Evolutionary conservation across 106 monocot genomes (phyloP).

Genomic region (Posidonia australis): DNA sequence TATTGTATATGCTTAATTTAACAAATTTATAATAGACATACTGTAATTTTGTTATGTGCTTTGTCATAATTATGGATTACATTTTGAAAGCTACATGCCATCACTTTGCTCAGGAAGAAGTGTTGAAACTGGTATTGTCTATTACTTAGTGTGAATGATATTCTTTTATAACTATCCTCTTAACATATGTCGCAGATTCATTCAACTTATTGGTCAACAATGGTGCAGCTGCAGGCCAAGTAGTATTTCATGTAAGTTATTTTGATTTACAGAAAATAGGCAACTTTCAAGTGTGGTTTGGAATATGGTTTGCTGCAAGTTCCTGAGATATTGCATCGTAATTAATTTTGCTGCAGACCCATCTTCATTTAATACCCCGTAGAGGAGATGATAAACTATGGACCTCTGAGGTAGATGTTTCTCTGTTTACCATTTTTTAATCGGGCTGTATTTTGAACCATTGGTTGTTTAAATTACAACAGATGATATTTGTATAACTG

Average conservation of each 20-base stretch:
- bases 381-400: slow-evolving; percentile 70
- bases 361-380: slow-evolving; percentile 94
- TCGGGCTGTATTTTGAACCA: background rate
- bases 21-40: too few relatives aligned
- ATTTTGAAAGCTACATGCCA: too few relatives aligned
- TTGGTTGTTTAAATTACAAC: background rate
- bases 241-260: slow-evolving; percentile 83
- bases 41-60: too few relatives aligned
- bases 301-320: too few relatives aligned
- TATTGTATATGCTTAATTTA: too few relatives aligned
- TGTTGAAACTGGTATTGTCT: too few relatives aligned
- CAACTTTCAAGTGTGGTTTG: background rate
- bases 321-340: background rate
- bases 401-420: slow-evolving; percentile 54
- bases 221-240: slow-evolving; percentile 91
- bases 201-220: slow-evolving; percentile 85
- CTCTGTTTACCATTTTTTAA: background rate
- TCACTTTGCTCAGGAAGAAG: too few relatives aligned
- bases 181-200: slow-evolving; percentile 44
- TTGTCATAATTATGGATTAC: background rate
- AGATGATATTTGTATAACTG: too few relatives aligned
- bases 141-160: too few relatives aligned
- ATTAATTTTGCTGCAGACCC: slow-evolving; percentile 42
- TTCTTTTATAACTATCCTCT: too few relatives aligned
- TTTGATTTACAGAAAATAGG: background rate